Evolutionary conservation across 495 filamentous ascomycete species (phyloP), one percentile per base, ranked within the genome.

Genomic region (Penicillium canescens): DNA sequence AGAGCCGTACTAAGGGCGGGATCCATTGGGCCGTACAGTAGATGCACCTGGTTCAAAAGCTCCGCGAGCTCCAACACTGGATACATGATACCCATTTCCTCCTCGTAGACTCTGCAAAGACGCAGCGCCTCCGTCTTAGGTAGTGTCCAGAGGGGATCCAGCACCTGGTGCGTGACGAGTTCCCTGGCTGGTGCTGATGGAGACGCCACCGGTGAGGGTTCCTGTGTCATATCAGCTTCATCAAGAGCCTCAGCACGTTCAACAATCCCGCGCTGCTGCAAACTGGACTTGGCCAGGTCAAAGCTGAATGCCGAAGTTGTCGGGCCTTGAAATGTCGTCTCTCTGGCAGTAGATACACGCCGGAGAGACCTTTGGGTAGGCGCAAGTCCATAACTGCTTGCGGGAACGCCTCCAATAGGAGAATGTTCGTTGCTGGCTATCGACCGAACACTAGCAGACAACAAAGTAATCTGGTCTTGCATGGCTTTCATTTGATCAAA

Each of bases 51-150:
- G 6, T 70, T 68, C 41, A 88, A 75, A 5, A 89, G 69, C 50
- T 76, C 69, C 16, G 86, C 74, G 28, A 92, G 82, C 50, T 87
- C 76, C 23, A 92, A 58, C 5, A 94, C 80, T 0, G 90, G 90
- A 65, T 94, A 96, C 90, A 94, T 94, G 46, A 90, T 78, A 2
- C 88, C 88, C 69, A 94, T 86, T 66, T 94, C 91, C 63, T 95
- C 89, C 50, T 92, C 86, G 57, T 90, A 90, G 3, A 92, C 78
- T 3, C 77, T 68, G 58, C 88, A 89, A 11, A 95, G 75, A 6
- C 89, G 81, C n/a, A 89, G 60, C 42, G 90, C 85, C 59, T 96
- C 89, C 16, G 85, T 75, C 60, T 86, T 87, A n/a, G 75, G 72
- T 16, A 91, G 74, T n/a, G 79, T 74, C 87, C 88, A 91, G 13